Conservation (phyloP, 139 green algal genomes). For the Desmodesmus armatus region DNA sequence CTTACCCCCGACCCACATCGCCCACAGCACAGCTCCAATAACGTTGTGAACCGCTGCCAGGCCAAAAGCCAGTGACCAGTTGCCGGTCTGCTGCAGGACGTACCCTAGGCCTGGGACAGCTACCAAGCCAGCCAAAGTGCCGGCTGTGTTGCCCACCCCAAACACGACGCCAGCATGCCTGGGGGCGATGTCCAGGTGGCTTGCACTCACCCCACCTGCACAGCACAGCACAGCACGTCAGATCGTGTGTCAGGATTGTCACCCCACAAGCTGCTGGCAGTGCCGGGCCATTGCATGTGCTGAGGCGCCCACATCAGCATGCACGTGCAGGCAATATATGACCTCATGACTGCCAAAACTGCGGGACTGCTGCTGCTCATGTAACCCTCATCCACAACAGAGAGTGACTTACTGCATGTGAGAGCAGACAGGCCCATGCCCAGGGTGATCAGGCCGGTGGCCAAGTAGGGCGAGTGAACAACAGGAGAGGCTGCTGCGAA, state of each 20-base stretch:
- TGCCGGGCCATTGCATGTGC: no score
- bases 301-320: no score
- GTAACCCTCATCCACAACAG: no score
- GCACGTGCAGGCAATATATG: no score
- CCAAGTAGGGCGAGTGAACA: conserved; percentile 50
- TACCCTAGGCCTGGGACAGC: conserved; percentile 45
- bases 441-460: conserved; percentile 72
- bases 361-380: no score
- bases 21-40: conserved; percentile 40
- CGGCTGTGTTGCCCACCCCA: conserved; percentile 79
- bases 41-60: conserved; percentile 50
- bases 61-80: conserved; percentile 51
- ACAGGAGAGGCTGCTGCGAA: conserved; percentile 67
- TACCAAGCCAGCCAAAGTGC: conserved; percentile 77
- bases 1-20: conserved; percentile 41
- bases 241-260: neutral
- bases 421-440: conserved; percentile 81
- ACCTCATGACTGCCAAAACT: no score
- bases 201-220: conserved; percentile 69
- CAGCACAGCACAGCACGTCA: neutral
- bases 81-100: conserved; percentile 44
- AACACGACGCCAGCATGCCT: conserved; percentile 81
- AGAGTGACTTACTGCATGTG: conserved; percentile 58
- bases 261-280: neutral
- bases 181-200: conserved; percentile 85